Base-by-base conservation (phyloP, 305 asterid species). In the Salvia sclarea region DNA sequence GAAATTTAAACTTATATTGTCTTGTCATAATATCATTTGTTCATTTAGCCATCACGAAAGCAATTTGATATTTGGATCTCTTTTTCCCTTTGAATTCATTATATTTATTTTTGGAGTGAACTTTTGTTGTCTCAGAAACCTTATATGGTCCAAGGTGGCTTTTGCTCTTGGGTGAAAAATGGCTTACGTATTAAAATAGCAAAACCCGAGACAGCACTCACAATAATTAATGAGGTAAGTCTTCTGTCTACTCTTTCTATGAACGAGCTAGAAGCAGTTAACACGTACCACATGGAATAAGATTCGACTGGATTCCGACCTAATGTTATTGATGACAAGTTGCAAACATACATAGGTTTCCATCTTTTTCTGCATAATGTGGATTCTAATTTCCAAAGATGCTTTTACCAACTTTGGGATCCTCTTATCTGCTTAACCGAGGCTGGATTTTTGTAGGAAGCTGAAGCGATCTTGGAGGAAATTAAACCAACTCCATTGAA, bases 381-480 rank as follows among this genome's bases (percentile, higher is more conserved):
- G n/a, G n/a, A n/a, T n/a, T n/a, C n/a, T n/a, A n/a, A n/a, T n/a
- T n/a, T n/a, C n/a, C n/a, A n/a, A n/a, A 14, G 1, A 3, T 55
- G 6, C 14, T 9, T 57, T 30, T 57, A 57, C 63, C 43, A 31
- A 33, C 28, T 58, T 18, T 16, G 4, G 4, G 38, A n/a, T 25
- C 33, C 43, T 10, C 5, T 13, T 25, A 0, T 5, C 28, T n/a
- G 7, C 0, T 24, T 56, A 56, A 30, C 24, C 13, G 16, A 56
- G 64, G 48, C 31, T 35, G 48, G 14, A 72, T 52, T 76, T 43
- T 75, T 11, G 25, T 74, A 94, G 98, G 98, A 94, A 61, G 96
- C 92, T 68, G 96, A 91, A 82, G 98, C 97, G 40, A 89, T 94
- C 73, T 74, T 94, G 75, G 96, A 94, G 86, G 91, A 88, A 72